Evolutionary conservation across 345 rosid species (phyloP).

Genomic region (Hypericum androsaemum): DNA sequence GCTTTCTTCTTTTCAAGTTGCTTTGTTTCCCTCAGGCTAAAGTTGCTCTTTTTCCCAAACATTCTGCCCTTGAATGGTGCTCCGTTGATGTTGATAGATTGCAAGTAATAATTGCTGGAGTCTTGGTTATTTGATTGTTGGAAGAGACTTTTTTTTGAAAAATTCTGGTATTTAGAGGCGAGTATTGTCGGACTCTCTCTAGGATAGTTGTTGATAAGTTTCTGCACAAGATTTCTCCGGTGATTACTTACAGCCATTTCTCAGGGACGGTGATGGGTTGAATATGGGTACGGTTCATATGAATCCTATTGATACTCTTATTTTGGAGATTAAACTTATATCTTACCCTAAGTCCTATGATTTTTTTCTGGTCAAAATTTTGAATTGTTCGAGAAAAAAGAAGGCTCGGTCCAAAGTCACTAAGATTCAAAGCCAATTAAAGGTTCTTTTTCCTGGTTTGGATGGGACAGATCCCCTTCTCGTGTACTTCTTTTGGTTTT

Average conservation of each 20-base stretch:
- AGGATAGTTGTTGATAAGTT: too few relatives aligned
- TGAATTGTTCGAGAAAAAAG: slow-evolving; percentile 49
- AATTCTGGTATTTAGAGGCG: too few relatives aligned
- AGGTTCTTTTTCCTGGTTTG: slow-evolving; percentile 13
- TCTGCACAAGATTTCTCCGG: too few relatives aligned
- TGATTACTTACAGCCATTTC: too few relatives aligned
- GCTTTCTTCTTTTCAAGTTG: slow-evolving; percentile 17
- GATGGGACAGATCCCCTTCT: slow-evolving; percentile 48
- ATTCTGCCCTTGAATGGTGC: slow-evolving; percentile 15
- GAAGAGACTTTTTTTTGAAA: too few relatives aligned
- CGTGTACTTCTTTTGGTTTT: slow-evolving; percentile 28
- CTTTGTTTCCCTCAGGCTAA: slow-evolving; percentile 31
- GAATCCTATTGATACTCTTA: too few relatives aligned
- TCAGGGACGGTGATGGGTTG: too few relatives aligned
- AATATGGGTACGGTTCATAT: too few relatives aligned
- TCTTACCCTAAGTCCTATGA: neutral
- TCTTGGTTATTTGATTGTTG: too few relatives aligned
- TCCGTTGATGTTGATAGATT: neutral
- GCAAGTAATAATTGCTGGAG: too few relatives aligned
- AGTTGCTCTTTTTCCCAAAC: slow-evolving; percentile 36
- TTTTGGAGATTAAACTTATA: too few relatives aligned
- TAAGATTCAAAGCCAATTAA: slow-evolving; percentile 23
- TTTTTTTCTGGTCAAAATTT: slow-evolving; percentile 26
- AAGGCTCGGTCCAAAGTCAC: slow-evolving; percentile 43
- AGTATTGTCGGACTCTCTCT: too few relatives aligned